These are phyloP conservation scores for Pyropia haitanensis DNA, from an alignment of 23 red algal species.

Conservation along the genomic window DNA sequence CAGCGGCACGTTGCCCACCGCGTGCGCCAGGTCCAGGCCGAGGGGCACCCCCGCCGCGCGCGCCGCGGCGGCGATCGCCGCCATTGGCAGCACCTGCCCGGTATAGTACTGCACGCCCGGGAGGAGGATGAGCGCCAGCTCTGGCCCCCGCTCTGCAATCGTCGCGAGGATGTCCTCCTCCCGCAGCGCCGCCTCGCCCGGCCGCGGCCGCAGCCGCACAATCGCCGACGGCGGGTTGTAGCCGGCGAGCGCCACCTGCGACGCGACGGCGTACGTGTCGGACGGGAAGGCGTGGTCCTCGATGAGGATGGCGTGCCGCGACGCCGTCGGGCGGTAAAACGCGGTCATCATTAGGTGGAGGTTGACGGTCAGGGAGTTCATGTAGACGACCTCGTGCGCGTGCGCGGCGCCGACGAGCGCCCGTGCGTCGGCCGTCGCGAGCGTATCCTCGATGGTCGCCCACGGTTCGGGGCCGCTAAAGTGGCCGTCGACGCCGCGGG, in stretches of 20 bases:
- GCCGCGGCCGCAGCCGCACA: conserved; percentile 10
- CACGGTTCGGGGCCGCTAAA: conserved; percentile 58
- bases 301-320: conserved; percentile 49
- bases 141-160: conserved; percentile 11
- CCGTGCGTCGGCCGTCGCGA: background rate
- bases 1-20: conserved; percentile 83
- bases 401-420: conserved; percentile 45
- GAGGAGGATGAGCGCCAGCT: conserved; percentile 74
- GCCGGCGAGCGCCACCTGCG: conserved; percentile 55
- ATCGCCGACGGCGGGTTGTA: conserved; percentile 16
- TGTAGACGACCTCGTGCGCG: conserved; percentile 63
- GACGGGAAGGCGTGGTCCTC: conserved; percentile 80
- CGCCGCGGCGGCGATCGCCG: conserved; percentile 11
- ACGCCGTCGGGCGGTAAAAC: conserved; percentile 49
- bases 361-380: conserved; percentile 95
- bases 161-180: conserved; percentile 30
- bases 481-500: conserved; percentile 57
- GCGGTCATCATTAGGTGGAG: conserved; percentile 86
- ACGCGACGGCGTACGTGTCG: conserved; percentile 66
- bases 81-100: conserved; percentile 89
- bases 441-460: conserved; percentile 47
- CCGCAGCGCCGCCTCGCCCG: conserved; percentile 15
- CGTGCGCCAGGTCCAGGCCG: conserved; percentile 93
- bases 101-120: conserved; percentile 92
- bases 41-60: conserved; percentile 22